These are phyloP conservation scores for Actinidia arguta DNA, from an alignment of 179 eudicot species.

Conservation along the genomic window DNA sequence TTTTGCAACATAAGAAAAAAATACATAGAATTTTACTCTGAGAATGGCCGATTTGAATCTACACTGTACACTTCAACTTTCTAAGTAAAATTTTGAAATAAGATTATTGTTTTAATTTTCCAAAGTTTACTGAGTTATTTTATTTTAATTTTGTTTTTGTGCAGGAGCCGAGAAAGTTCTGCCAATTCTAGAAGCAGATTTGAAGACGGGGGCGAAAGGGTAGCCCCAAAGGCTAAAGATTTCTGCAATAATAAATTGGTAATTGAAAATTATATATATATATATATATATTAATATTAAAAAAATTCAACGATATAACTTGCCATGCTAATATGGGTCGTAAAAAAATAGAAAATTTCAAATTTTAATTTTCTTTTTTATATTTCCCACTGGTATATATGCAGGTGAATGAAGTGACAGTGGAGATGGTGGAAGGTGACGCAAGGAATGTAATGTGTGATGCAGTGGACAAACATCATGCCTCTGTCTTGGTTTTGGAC, in stretches of 20 bases:
- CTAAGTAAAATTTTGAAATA: no score
- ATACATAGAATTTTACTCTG: no score
- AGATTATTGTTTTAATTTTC: no score
- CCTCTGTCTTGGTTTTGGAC: slow-evolving; percentile 66
- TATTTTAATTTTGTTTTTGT: no score
- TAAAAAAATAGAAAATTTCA: no score
- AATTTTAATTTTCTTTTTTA: background rate
- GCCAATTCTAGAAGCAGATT: slow-evolving; percentile 56
- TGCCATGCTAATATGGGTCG: no score
- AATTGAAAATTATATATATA: background rate
- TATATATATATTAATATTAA: background rate
- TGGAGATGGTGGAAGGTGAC: slow-evolving; percentile 67
- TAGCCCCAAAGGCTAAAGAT: slow-evolving; percentile 61
- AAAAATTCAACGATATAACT: no score
- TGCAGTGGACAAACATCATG: slow-evolving; percentile 72
- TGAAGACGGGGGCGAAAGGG: slow-evolving; percentile 63
- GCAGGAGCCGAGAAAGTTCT: slow-evolving; percentile 59
- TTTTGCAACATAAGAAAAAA: no score
- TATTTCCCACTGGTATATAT: background rate
- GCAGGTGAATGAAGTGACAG: slow-evolving; percentile 57
- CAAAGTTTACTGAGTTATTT: no score
- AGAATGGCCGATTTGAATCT: no score
- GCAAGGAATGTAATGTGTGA: slow-evolving; percentile 74
- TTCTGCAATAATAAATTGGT: slow-evolving; percentile 67
- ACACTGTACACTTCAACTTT: no score